Percentiles rank a stretch among this genome's conserved stretches.
These are phyloP conservation scores for Sphaerulina vaccinii DNA, from an alignment of 2,329 filamentous ascomycete species.

Conservation along the genomic window DNA sequence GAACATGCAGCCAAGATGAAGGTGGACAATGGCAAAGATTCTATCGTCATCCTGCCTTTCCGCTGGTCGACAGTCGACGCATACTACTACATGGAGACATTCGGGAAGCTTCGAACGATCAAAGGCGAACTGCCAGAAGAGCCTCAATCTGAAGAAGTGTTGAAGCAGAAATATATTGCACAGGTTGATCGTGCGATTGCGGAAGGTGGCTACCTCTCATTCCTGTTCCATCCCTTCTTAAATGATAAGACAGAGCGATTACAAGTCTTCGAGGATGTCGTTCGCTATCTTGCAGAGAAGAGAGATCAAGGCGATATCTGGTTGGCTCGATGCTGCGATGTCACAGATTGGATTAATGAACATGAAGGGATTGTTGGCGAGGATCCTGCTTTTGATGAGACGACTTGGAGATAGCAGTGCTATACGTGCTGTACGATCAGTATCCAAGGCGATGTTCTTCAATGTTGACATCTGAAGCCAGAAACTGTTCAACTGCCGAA, in stretches of 20 bases:
- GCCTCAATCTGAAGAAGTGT: constrained; percentile 21
- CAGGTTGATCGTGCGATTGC: constrained; percentile 34
- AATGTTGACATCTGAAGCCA: too few species aligned
- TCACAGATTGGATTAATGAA: constrained; percentile 30
- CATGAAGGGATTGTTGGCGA: constrained; percentile 27
- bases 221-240: constrained; percentile 38
- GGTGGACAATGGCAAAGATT: constrained; percentile 17
- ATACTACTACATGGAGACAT: constrained; percentile 37
- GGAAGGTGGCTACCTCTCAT: constrained; percentile 31
- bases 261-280: constrained; percentile 31
- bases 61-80: constrained; percentile 37
- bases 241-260: constrained; percentile 28
- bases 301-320: constrained; percentile 31
- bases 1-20: constrained; percentile 30
- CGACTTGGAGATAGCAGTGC: constrained; percentile 31
- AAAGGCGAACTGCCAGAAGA: constrained; percentile 29
- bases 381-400: constrained; percentile 35
- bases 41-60: constrained; percentile 31
- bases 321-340: constrained; percentile 34
- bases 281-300: constrained; percentile 30
- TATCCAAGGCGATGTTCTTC: background rate
- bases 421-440: background rate
- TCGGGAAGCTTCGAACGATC: constrained; percentile 30
- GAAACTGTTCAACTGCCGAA: background rate
- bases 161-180: constrained; percentile 26